Percentiles rank a stretch among this genome's conserved stretches.
These are phyloP conservation scores for Pythium volutum DNA, from an alignment of 352 stramenopile genomes.

Conservation along the genomic window DNA sequence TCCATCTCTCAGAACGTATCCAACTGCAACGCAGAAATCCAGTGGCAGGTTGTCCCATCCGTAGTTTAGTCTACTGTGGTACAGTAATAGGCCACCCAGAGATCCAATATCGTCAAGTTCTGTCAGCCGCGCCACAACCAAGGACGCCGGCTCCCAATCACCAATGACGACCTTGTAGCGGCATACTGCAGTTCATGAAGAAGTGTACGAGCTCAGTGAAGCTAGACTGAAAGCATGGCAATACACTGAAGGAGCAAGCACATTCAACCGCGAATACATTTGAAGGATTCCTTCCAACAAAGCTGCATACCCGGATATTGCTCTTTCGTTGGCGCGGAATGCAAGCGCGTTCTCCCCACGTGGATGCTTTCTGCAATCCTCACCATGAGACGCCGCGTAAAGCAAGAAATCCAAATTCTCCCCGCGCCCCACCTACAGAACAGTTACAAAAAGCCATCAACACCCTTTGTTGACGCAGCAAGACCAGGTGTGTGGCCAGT, in stretches of 20 bases:
- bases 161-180: no score
- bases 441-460: no score
- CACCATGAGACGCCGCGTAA: background rate
- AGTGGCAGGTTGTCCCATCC: constrained; percentile 3
- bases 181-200: no score
- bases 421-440: no score
- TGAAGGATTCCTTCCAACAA: no score
- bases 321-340: background rate
- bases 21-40: constrained; percentile 12
- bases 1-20: background rate
- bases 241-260: no score
- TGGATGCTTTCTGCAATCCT: background rate
- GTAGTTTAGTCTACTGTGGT: background rate
- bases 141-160: no score
- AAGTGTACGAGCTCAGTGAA: no score
- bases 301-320: background rate
- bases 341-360: background rate
- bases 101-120: background rate
- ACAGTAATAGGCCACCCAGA: background rate
- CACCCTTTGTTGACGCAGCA: background rate
- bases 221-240: no score
- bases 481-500: background rate
- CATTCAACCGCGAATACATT: no score
- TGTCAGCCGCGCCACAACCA: background rate
- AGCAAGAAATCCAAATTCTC: no score